These are phyloP conservation scores for Xylaria hypoxylon DNA, from an alignment of 2,329 filamentous ascomycete species.

Conservation along the genomic window DNA sequence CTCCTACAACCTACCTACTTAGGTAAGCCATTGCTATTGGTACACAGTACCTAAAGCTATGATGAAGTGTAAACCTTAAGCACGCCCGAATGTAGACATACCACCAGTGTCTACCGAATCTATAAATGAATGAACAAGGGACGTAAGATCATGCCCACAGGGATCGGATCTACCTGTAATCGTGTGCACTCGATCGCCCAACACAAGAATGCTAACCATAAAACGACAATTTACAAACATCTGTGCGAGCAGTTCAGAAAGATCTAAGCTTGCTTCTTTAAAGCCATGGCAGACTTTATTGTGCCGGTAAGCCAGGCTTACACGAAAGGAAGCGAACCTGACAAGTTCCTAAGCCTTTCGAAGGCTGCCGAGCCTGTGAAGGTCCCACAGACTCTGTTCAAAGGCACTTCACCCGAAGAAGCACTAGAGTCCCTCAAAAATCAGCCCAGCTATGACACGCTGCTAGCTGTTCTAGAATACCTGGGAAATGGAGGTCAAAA, in stretches of 20 bases:
- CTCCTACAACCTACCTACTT: too few species aligned
- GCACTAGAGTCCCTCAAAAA: constrained; percentile 69
- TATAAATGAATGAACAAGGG: not conserved
- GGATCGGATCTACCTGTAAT: not conserved
- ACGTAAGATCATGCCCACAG: not conserved
- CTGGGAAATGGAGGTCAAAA: constrained; percentile 54
- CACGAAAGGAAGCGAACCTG: constrained; percentile 54
- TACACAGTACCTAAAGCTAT: too few species aligned
- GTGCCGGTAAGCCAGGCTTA: constrained; percentile 66
- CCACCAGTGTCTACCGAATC: not conserved
- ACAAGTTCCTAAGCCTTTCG: constrained; percentile 56
- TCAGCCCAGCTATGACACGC: constrained; percentile 70
- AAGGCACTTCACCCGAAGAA: constrained; percentile 57
- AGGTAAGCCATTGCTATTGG: too few species aligned
- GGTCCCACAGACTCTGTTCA: constrained; percentile 38
- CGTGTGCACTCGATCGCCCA: not conserved
- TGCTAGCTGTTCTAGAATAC: constrained; percentile 65
- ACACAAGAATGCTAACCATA: constrained; percentile 9
- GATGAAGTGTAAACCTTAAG: too few species aligned
- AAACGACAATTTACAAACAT: constrained; percentile 1
- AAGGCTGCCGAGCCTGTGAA: constrained; percentile 41
- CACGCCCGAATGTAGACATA: not conserved
- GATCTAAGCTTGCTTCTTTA: not conserved
- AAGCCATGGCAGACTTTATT: constrained; percentile 66
- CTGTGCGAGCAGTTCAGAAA: constrained; percentile 3